These are phyloP conservation scores for Plasmodium gonderi DNA, from an alignment of 169 alveolate genomes.

Conservation along the genomic window DNA sequence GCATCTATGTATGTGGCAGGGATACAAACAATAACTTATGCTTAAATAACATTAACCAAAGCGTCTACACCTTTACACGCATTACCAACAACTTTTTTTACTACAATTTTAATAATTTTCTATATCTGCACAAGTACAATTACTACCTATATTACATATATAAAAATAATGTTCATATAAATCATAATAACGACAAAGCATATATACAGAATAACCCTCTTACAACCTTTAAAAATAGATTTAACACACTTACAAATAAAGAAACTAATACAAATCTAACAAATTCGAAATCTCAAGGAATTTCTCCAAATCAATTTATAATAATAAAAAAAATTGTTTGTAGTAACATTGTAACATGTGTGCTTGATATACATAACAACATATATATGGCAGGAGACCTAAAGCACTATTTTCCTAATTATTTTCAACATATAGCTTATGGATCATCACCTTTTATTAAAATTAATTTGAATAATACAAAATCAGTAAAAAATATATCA, in stretches of 20 bases:
- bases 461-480: conserved; percentile 50
- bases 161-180: conserved; percentile 62
- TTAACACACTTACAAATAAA: conserved; percentile 26
- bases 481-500: conserved; percentile 51
- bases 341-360: conserved; percentile 60
- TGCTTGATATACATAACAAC: conserved; percentile 45
- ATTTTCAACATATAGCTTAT: conserved; percentile 62
- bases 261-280: conserved; percentile 33
- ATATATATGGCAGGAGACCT: conserved; percentile 58
- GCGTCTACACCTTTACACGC: conserved; percentile 57
- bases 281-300: conserved; percentile 29
- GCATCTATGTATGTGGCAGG: conserved; percentile 72
- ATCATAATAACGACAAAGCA: conserved; percentile 38
- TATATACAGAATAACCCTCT: conserved; percentile 65
- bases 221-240: conserved; percentile 52
- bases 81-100: conserved; percentile 52
- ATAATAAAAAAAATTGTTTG: conserved; percentile 70
- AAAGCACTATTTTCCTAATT: conserved; percentile 59
- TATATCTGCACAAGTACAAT: conserved; percentile 58
- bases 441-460: conserved; percentile 72
- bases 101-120: conserved; percentile 62
- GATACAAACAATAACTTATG: conserved; percentile 69
- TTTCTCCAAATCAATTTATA: conserved; percentile 62
- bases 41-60: conserved; percentile 50
- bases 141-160: conserved; percentile 59